A percentile compares a stretch with the other conserved stretches of the same genome.
phyloP scores from a whole-genome alignment of 768 basidiomycete genomes.

The Lyophyllum shimeji region DNA sequence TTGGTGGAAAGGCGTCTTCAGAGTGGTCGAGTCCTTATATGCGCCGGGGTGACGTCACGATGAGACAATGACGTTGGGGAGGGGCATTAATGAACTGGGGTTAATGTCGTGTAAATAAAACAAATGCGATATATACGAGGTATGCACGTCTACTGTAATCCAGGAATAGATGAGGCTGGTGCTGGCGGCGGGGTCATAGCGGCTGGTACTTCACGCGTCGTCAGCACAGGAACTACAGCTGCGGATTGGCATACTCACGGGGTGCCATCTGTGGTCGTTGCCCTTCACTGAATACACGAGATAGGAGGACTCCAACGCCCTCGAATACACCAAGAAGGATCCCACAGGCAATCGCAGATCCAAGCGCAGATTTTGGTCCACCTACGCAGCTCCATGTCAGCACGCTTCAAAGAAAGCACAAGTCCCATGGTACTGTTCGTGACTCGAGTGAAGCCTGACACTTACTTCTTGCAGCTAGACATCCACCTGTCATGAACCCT shows the following conservation, averaged over 20 bases:
- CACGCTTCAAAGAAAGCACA: neutral
- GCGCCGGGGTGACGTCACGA: conserved; percentile 20
- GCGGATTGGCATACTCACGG: conserved; percentile 44
- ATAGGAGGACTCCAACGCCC: conserved; percentile 92
- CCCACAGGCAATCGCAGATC: conserved; percentile 94
- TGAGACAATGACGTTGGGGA: neutral
- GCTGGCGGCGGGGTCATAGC: conserved; percentile 52
- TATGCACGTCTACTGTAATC: conserved; percentile 51
- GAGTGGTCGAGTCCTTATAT: conserved; percentile 17
- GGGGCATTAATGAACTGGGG: conserved; percentile 9
- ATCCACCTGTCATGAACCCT: conserved; percentile 98
- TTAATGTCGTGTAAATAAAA: conserved; percentile 30
- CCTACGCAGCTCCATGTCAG: conserved; percentile 44
- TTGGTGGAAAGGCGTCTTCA: neutral
- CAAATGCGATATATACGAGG: conserved; percentile 27
- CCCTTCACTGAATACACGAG: conserved; percentile 83
- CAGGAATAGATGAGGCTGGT: conserved; percentile 36
- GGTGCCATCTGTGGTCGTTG: conserved; percentile 79
- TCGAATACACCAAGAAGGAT: conserved; percentile 93
- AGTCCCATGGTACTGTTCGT: neutral
- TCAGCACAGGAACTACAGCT: conserved; percentile 2
- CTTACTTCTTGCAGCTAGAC: conserved; percentile 90
- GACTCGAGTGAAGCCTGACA: conserved; percentile 18
- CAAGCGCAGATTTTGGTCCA: conserved; percentile 87
- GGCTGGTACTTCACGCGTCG: conserved; percentile 47